Base-by-base conservation (phyloP, 495 filamentous ascomycete genomes). In the Elasticomyces elasticus region DNA sequence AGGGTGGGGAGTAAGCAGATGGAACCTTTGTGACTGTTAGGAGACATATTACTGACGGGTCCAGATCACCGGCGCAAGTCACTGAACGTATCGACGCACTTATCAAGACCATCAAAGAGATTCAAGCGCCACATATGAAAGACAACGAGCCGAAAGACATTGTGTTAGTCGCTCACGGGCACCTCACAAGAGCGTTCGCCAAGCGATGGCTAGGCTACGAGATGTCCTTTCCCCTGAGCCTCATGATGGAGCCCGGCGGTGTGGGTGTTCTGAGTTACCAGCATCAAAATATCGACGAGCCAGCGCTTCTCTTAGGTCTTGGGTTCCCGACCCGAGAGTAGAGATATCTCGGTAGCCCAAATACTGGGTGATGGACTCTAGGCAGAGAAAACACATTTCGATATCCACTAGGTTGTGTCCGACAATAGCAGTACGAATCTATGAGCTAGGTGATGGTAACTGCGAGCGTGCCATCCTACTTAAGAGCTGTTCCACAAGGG, bases 121-220 rank as follows among this genome's bases (percentile, higher is more conserved):
- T 80, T 69, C 78, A 85, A 37, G 63, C 61, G 5, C 73, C 72
- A 13, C 68, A 67, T 23, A 76, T 83, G 54, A 69, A 68, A 17
- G 76, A 74, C 27, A 63, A 68, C 17, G 68, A 71, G 49, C 72
- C 74, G n/a, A 52, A 49, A 13, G 84, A 88, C 64, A 76, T 87
- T 1, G 65, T 88, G 1, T 52, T 88, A 20, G 82, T 88, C 23
- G 81, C 86, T 4, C 90, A 96, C 62, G 90, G 90, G 0, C 90
- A 94, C 67, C 88, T 94, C 26, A 73, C 95, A 27, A 76, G 90
- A 24, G 88, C 88, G 0, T 94, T 96, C 68, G 86, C 88, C 5
- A 90, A 94, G 81, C 75, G 90, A 19, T 96, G 90, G 90, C 75
- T 80, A 0, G 76, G 78, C 0, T 82, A 85, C 65, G 75, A 81